These are phyloP conservation scores for Mycogone perniciosa DNA, from an alignment of 2,329 filamentous ascomycete species.

Conservation along the genomic window DNA sequence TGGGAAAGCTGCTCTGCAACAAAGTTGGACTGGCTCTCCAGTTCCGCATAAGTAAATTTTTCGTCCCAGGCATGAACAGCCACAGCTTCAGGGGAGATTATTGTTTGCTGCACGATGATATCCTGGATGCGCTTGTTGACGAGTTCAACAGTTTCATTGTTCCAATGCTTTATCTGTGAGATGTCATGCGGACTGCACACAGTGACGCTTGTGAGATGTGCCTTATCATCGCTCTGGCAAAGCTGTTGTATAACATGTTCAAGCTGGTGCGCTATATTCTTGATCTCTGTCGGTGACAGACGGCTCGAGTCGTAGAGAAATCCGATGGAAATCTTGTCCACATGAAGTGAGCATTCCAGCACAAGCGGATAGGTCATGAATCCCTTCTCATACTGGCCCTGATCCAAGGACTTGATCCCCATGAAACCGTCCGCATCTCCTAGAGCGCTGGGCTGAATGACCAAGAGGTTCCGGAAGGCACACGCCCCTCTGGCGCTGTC, in stretches of 20 bases:
- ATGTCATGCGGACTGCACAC: neutral
- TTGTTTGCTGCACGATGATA: neutral
- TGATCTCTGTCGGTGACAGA: neutral
- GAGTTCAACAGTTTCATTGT: too few relatives aligned
- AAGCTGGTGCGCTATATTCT: neutral
- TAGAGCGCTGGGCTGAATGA: too few relatives aligned
- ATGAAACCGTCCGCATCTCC: too few relatives aligned
- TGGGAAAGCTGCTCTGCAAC: neutral
- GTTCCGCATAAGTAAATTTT: constrained; percentile 31
- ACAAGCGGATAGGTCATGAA: too few relatives aligned
- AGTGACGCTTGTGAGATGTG: neutral
- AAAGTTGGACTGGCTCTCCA: constrained; percentile 11
- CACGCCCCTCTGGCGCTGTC: too few relatives aligned
- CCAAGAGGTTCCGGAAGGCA: too few relatives aligned
- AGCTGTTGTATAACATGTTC: neutral
- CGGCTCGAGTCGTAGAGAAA: too few relatives aligned
- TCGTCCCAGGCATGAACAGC: constrained; percentile 31
- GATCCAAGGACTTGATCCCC: too few relatives aligned
- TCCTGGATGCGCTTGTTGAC: neutral
- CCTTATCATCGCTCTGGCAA: neutral
- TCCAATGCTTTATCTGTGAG: neutral
- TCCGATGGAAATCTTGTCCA: too few relatives aligned
- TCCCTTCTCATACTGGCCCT: too few relatives aligned
- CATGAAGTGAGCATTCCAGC: too few relatives aligned
- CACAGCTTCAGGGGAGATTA: neutral